Evolutionary conservation across 306 rosid genomes (phyloP), one percentile per base, ranked within the genome.

Genomic region (Oxytropis ochrocephala): DNA sequence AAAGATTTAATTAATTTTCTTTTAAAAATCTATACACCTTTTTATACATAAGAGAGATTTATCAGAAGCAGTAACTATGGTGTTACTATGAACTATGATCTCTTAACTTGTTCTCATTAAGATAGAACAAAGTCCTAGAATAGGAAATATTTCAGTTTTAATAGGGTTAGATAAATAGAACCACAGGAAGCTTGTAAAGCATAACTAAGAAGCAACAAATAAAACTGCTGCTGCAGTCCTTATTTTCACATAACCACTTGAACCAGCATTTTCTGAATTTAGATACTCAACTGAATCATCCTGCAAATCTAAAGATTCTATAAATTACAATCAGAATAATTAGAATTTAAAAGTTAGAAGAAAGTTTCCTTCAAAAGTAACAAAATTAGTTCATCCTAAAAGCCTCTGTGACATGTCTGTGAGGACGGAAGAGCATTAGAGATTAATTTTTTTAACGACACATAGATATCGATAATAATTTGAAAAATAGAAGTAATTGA

Each of bases 161-260:
- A n/a, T n/a, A n/a, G n/a, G n/a, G n/a, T n/a, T n/a, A n/a, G n/a
- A n/a, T n/a, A n/a, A n/a, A n/a, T n/a, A n/a, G n/a, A n/a, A n/a
- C n/a, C n/a, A n/a, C n/a, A n/a, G n/a, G n/a, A n/a, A 93, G 86
- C 75, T 90, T 88, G 87, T 93, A 90, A 62, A 93, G 84, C 92
- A 93, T 88, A 64, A 88, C 46, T 83, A 93, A 79, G 85, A 93
- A 93, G 81, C 96, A 59, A 93, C 96, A 70, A 93, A 90, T 42
- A 82, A 88, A 62, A 93, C 14, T 49, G 96, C 98, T 17, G 89
- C 85, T 8, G 77, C 79, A 47, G 96, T 85, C 79, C 73, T 93
- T 75, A 93, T 88, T 72, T 93, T 96, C 80, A 93, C 84, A 85
- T 59, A 90, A 74, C 85, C 86, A 83, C 88, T 78, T 42, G 84